Evolutionary conservation across 441 rosid species (phyloP).

Genomic region (Geranium incanum): DNA sequence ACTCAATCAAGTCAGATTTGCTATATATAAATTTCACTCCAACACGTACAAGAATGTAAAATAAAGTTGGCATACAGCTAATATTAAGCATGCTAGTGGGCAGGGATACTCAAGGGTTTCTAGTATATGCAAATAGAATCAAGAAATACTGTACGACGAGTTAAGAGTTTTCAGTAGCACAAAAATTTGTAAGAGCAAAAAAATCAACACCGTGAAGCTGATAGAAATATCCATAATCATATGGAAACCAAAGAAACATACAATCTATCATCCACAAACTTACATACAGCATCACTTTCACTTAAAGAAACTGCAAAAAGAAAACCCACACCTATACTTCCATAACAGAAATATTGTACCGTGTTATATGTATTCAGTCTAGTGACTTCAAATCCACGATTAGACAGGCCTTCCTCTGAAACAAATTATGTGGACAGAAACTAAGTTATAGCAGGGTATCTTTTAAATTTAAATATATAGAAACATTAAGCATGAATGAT

Average conservation of each 20-base stretch:
- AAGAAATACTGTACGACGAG: neutral
- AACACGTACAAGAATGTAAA: neutral
- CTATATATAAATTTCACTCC: neutral
- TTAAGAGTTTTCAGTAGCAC: neutral
- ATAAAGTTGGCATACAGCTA: neutral
- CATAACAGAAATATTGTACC: conserved; percentile 40
- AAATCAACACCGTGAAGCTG: neutral
- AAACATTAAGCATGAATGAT: conserved; percentile 13
- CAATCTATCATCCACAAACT: neutral
- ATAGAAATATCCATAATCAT: neutral
- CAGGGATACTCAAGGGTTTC: neutral
- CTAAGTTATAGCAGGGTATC: conserved; percentile 7
- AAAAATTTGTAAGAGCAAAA: neutral
- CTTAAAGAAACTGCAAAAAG: neutral
- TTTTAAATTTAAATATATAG: conserved; percentile 4
- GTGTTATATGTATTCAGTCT: conserved; percentile 91
- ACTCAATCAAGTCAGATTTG: neutral
- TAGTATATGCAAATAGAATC: neutral
- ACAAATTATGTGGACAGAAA: conserved; percentile 22
- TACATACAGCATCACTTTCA: neutral
- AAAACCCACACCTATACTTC: neutral
- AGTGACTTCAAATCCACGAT: conserved; percentile 82
- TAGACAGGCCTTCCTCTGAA: conserved; percentile 76
- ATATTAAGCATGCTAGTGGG: neutral
- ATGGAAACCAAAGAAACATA: neutral